Evolutionary conservation across 768 basidiomycete genomes (phyloP).

Genomic region (Trametes maxima): DNA sequence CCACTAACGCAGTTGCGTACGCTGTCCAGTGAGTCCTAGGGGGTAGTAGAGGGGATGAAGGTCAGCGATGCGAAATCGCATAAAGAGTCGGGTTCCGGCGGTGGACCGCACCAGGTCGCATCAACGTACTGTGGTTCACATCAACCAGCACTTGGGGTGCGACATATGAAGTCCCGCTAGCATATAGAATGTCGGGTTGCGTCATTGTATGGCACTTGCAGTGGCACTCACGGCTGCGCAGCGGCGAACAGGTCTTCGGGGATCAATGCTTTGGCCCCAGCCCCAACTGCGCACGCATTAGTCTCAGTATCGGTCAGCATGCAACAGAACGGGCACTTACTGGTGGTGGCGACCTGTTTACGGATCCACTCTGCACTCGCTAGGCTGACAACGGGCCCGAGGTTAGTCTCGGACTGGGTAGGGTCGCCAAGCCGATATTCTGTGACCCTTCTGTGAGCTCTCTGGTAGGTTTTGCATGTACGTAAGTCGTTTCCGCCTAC

Average conservation of each 20-base stretch:
- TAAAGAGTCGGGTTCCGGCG: too few relatives aligned
- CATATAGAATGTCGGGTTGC: background rate
- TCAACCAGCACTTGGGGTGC: constrained; percentile 89
- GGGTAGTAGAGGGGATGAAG: too few relatives aligned
- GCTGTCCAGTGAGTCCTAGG: too few relatives aligned
- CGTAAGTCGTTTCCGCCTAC: constrained; percentile 29
- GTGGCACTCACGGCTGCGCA: constrained; percentile 62
- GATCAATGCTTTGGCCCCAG: constrained; percentile 80
- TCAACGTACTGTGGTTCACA: constrained; percentile 86
- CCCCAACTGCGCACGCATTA: constrained; percentile 50
- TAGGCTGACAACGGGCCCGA: constrained; percentile 92
- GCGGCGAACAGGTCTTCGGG: constrained; percentile 65
- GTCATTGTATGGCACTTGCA: background rate
- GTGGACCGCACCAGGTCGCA: too few relatives aligned
- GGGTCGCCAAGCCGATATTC: constrained; percentile 91
- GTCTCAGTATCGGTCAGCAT: background rate
- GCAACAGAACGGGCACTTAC: constrained; percentile 42
- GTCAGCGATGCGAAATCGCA: too few relatives aligned
- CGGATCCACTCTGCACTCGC: constrained; percentile 84
- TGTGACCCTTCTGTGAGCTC: constrained; percentile 30
- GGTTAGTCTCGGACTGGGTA: constrained; percentile 65
- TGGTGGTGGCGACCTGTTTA: constrained; percentile 83
- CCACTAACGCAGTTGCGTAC: too few relatives aligned
- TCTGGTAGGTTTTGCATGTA: background rate
- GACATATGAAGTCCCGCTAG: constrained; percentile 81